A percentile compares a stretch with the other conserved stretches of the same genome.
phyloP scores from a whole-genome alignment of 495 filamentous ascomycete species.

The Neurospora sp. region DNA sequence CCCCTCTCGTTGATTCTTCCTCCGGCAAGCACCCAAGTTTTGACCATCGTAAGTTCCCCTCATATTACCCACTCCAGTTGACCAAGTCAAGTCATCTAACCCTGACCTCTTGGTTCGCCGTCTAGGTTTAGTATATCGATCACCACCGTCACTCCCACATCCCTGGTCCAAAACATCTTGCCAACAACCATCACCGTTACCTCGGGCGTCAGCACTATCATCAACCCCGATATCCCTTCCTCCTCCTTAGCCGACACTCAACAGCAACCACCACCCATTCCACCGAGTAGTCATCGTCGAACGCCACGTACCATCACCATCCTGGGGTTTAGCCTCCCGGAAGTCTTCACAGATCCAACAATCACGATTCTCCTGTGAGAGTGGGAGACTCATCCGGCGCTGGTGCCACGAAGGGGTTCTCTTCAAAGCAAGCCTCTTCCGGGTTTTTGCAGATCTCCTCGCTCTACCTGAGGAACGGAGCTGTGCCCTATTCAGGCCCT shows the following conservation, averaged over 20 bases:
- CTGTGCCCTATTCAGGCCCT: background rate
- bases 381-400: background rate
- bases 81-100: background rate
- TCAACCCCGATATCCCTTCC: background rate
- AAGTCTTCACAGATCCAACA: background rate
- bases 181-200: background rate
- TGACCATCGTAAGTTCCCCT: background rate
- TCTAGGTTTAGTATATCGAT: background rate
- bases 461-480: background rate
- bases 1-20: background rate
- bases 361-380: background rate
- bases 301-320: background rate
- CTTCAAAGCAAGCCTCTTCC: background rate
- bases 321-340: background rate
- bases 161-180: background rate
- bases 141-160: background rate
- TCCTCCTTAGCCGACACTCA: background rate
- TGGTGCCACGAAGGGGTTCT: background rate
- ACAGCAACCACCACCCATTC: background rate
- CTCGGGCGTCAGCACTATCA: background rate
- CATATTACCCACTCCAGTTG: background rate
- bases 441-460: background rate
- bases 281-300: background rate
- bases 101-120: background rate
- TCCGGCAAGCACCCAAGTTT: background rate